These are phyloP conservation scores for Aphanoascus verrucosus DNA, from an alignment of 2,329 filamentous ascomycete species.

Conservation along the genomic window DNA sequence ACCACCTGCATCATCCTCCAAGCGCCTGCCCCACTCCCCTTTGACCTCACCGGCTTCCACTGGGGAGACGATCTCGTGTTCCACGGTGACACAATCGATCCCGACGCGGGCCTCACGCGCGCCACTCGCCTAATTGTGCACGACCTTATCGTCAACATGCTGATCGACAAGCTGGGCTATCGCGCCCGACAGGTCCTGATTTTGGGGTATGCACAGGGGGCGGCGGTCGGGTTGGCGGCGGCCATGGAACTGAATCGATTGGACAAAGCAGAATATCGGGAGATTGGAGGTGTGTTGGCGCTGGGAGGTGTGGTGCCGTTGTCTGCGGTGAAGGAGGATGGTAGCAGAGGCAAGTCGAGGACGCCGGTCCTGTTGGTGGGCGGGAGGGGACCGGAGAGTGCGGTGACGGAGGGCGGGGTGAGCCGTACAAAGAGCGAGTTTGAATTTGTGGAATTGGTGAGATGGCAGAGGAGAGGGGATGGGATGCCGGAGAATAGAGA, in stretches of 20 bases:
- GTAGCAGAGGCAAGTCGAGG: constrained; percentile 25
- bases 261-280: constrained; percentile 14
- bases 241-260: constrained; percentile 36
- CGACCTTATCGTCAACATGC: constrained; percentile 42
- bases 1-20: constrained; percentile 65
- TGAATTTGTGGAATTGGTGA: constrained; percentile 53
- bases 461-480: constrained; percentile 63
- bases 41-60: constrained; percentile 56
- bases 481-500: constrained; percentile 73
- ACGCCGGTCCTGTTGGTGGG: constrained; percentile 36
- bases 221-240: constrained; percentile 49
- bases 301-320: constrained; percentile 35
- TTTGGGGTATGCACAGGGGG: constrained; percentile 59
- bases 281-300: constrained; percentile 34
- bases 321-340: constrained; percentile 21
- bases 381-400: constrained; percentile 31
- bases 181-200: constrained; percentile 49
- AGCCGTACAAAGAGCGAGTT: constrained; percentile 57
- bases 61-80: constrained; percentile 58
- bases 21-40: constrained; percentile 58
- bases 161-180: constrained; percentile 51
- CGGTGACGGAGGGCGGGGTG: constrained; percentile 53
- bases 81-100: constrained; percentile 47
- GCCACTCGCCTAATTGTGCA: constrained; percentile 40
- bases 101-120: constrained; percentile 51